Percentiles rank a stretch among this genome's conserved stretches.
phyloP scores from a whole-genome alignment of 1,284 basidiomycete species.

The Exobasidium rhododendri region DNA sequence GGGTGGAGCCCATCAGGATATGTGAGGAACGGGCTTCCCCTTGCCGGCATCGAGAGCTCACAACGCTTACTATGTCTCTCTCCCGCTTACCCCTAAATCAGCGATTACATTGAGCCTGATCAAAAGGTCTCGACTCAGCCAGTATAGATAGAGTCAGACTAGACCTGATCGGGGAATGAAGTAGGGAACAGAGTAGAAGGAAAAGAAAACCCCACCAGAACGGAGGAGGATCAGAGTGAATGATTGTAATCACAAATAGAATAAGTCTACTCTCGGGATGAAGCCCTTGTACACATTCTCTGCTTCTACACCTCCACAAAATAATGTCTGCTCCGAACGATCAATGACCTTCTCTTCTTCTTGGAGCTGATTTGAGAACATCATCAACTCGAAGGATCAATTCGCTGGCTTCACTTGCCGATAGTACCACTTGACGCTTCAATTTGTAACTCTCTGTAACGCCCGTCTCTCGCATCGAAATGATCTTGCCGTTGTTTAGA shows the following conservation, averaged over 20 bases:
- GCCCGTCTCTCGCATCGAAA: conserved; percentile 81
- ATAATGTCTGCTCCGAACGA: not conserved
- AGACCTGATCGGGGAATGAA: too few species aligned
- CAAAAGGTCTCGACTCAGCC: conserved; percentile 37
- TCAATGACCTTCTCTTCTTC: conserved; percentile 61
- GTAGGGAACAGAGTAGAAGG: too few species aligned
- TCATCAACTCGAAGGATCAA: conserved; percentile 87
- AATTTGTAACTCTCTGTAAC: conserved; percentile 96
- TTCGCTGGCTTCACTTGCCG: conserved; percentile 93
- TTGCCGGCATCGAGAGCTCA: not conserved
- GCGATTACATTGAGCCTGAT: conserved; percentile 49
- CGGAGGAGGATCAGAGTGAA: too few species aligned
- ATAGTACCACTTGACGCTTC: conserved; percentile 89
- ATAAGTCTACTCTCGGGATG: too few species aligned
- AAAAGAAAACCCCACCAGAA: conserved; percentile 1
- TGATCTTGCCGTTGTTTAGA: conserved; percentile 79
- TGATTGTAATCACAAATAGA: too few species aligned
- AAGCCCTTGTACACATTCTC: too few species aligned
- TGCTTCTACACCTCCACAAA: too few species aligned
- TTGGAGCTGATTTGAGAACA: conserved; percentile 63
- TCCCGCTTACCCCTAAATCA: conserved; percentile 10
- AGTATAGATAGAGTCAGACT: not conserved
- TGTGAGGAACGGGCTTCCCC: conserved; percentile 25
- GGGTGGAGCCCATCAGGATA: conserved; percentile 38
- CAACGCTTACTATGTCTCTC: not conserved